Evolutionary conservation across 2,329 filamentous ascomycete genomes (phyloP), one percentile per base, ranked within the genome.

Genomic region (Colletotrichum sp.): DNA sequence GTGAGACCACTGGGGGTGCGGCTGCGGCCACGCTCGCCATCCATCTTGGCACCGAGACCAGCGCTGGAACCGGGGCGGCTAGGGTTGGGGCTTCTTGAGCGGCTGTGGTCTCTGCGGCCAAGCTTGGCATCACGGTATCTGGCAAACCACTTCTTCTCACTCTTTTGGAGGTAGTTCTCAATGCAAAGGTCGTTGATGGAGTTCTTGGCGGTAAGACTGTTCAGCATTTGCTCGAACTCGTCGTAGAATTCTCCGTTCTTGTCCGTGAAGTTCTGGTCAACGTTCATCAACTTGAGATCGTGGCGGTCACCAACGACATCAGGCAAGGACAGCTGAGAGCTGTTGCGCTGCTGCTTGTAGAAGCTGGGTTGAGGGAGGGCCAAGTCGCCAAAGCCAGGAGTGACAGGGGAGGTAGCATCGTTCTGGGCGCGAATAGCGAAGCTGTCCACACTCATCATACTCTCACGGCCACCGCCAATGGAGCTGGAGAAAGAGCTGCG

Each of bases 241-340:
- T 86, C 86, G 77, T 90, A 92, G 81, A 92, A 94, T 77, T 92
- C 87, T 36, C 91, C 92, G 39, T 88, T 91, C 63, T 89, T 89
- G 80, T 94, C 92, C 7, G 90, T 93, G 84, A 94, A 94, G 84
- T 91, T 92, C 4, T 92, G 92, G 78, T 92, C 91, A 1, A 94
- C 90, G 72, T 93, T 92, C 80, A 94, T 92, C 18, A 93, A 87
- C 76, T 90, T 89, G 80, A 90, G 92, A 79, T 92, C 89, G 69
- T 89, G 90, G 80, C 92, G 92, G 74, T 91, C 90, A 21, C 91
- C 90, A 30, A 93, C 87, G 34, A 93, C 87, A 4, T 87, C 87
- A 69, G 91, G 86, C 6, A 92, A 85, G 32, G 90, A 92, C 30
- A 93, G 85, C 4, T 85, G 84, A 3, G 88, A 90, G 60, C 84